phyloP scores from a whole-genome alignment of 2,329 filamentous ascomycete genomes.

The Coniosporium tulheliwenetii region DNA sequence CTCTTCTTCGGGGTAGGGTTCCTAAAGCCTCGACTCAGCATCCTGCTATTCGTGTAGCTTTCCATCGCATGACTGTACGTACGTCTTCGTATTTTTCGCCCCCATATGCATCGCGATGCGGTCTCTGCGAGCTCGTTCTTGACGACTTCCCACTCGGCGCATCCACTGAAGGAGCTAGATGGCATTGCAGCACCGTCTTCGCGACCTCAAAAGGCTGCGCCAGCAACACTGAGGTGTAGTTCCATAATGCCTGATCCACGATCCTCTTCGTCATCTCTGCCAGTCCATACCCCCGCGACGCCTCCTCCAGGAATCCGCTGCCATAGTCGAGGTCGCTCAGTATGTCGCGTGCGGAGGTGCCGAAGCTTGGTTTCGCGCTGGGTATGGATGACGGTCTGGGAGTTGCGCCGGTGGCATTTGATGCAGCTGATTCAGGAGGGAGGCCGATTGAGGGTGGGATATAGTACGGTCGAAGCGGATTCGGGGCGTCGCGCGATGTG shows the following conservation, averaged over 20 bases:
- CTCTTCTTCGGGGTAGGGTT: too few relatives aligned
- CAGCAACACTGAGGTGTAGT: conserved; percentile 77
- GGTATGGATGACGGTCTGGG: conserved; percentile 9
- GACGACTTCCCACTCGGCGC: conserved; percentile 7
- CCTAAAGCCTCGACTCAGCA: not conserved
- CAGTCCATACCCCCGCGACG: conserved; percentile 42
- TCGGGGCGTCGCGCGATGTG: conserved; percentile 32
- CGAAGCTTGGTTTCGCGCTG: conserved; percentile 32
- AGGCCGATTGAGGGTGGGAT: conserved; percentile 53
- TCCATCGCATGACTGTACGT: not conserved
- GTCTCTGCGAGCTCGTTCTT: conserved; percentile 6
- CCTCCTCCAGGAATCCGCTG: conserved; percentile 64
- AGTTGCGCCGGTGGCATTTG: conserved; percentile 21
- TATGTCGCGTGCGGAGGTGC: conserved; percentile 61
- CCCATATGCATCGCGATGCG: conserved; percentile 7
- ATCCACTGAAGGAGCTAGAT: conserved; percentile 28
- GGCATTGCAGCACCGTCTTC: conserved; percentile 79
- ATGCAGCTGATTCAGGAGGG: conserved; percentile 22
- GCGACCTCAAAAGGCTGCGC: conserved; percentile 95
- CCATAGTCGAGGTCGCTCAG: conserved; percentile 86
- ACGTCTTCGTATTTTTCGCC: conserved; percentile 20
- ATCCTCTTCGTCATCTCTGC: conserved; percentile 62
- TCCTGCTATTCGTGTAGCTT: not conserved
- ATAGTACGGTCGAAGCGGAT: conserved; percentile 57
- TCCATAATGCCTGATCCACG: conserved; percentile 75